Evolutionary conservation across 495 filamentous ascomycete genomes (phyloP).

Genomic region (Neurospora intermedia): DNA sequence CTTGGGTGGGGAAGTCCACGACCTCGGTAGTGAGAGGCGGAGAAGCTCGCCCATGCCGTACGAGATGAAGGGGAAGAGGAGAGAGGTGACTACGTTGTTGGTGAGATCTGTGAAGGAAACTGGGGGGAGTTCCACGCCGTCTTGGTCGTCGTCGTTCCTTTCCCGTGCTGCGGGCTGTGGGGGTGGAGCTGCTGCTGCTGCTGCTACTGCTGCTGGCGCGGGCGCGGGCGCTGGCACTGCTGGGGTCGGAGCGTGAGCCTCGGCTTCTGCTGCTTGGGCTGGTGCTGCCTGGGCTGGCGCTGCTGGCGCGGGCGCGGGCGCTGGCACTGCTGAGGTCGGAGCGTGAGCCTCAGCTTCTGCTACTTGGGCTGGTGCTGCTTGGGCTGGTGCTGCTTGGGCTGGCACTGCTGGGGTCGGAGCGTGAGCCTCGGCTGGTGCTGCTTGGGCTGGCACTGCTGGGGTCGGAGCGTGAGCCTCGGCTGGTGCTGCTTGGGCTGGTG

Average conservation of each 20-base stretch:
- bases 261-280: neutral
- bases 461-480: too few species aligned
- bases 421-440: neutral
- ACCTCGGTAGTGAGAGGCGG: conserved; percentile 46
- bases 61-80: conserved; percentile 32
- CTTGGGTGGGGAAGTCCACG: conserved; percentile 45
- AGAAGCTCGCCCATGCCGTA: conserved; percentile 57
- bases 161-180: conserved; percentile 1
- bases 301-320: too few species aligned
- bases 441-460: neutral
- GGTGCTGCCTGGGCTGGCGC: too few species aligned
- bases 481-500: neutral
- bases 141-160: conserved; percentile 2
- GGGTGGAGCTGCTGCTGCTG: neutral
- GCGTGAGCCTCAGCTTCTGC: neutral
- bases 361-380: neutral
- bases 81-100: conserved; percentile 29
- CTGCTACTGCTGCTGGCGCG: neutral
- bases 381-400: too few species aligned
- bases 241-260: neutral
- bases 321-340: neutral
- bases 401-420: neutral
- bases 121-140: conserved; percentile 8
- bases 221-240: neutral
- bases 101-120: conserved; percentile 11